These are phyloP conservation scores for Cucumis hystrix DNA, from an alignment of 306 rosid species.

Conservation along the genomic window DNA sequence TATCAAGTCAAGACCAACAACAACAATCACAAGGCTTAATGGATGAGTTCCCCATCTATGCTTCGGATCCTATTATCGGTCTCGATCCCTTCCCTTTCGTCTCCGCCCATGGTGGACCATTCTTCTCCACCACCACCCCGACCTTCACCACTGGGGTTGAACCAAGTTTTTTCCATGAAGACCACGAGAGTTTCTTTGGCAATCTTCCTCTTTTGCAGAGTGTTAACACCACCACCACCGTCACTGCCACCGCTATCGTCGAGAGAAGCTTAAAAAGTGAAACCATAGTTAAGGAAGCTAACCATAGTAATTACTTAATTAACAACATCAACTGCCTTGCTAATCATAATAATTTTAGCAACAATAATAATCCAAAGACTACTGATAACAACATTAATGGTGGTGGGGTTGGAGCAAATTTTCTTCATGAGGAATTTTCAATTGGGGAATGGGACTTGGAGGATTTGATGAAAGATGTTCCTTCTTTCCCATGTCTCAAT, in stretches of 20 bases:
- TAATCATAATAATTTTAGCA: slow-evolving; percentile 11
- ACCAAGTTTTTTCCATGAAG: slow-evolving; percentile 23
- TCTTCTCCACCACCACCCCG: background rate
- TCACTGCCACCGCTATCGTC: background rate
- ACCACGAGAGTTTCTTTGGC: slow-evolving; percentile 24
- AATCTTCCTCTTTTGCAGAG: slow-evolving; percentile 54
- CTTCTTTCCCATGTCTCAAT: slow-evolving; percentile 60
- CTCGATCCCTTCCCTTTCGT: slow-evolving; percentile 28
- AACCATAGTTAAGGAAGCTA: slow-evolving; percentile 7
- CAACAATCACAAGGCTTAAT: slow-evolving; percentile 13
- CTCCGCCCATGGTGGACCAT: slow-evolving; percentile 20
- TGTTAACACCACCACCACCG: slow-evolving; percentile 12
- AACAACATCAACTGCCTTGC: background rate
- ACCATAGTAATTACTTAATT: slow-evolving; percentile 1
- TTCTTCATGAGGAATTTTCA: slow-evolving; percentile 40
- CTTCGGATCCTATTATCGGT: slow-evolving; percentile 17
- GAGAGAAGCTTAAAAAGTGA: slow-evolving; percentile 28
- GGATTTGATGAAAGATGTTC: slow-evolving; percentile 75
- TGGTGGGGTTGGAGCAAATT: slow-evolving; percentile 31
- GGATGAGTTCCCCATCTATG: slow-evolving; percentile 24
- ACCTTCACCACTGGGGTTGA: slow-evolving; percentile 2
- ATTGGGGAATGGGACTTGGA: slow-evolving; percentile 81
- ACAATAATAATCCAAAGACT: slow-evolving; percentile 16
- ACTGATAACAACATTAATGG: slow-evolving; percentile 13
- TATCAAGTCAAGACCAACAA: slow-evolving; percentile 13